Evolutionary conservation across 2,329 filamentous ascomycete species (phyloP), one percentile per base, ranked within the genome.

Genomic region (Uncinocarpus reesii): DNA sequence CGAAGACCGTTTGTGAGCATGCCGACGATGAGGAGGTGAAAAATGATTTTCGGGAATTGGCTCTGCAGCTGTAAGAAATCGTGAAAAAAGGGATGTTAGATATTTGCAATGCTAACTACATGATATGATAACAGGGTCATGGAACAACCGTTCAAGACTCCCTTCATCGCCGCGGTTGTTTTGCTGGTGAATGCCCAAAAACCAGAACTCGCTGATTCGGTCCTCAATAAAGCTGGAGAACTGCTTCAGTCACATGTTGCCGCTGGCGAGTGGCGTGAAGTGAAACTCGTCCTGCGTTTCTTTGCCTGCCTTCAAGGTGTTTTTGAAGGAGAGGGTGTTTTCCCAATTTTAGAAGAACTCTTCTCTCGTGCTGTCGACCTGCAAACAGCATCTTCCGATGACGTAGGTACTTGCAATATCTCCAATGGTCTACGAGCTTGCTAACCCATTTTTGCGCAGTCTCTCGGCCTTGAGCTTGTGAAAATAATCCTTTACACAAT

Each of bases 101-200:
- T n/a, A n/a, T n/a, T 34, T 26, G 15, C 7, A n/a, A 10, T 20
- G 35, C 45, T 54, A 23, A 48, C 49, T 1, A n/a, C 57, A 61
- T 8, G 5, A 51, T 20, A 20, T 38, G 21, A 15, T 18, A 26
- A 40, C 51, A 80, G 77, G 55, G 76, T 84, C 36, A 65, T 86
- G 29, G 92, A 98, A 69, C 92, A 98, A 69, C 92, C 92, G 1
- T 83, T 98, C 66, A 96, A 96, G 73, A 93, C 88, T n/a, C 90
- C 92, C 0, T 96, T 95, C 63, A 77, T 94, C 31, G 88, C 89
- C 7, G 86, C 85, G 16, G 81, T 90, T 11, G 77, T 93, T 36
- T 75, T 95, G 50, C 77, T 87, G 49, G 77, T 82, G 55, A 95
- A 96, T 69, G 77, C 79, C 21, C 70, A 84, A 58, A 87, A 86